A percentile compares a stretch with the other conserved stretches of the same genome.
Conservation (phyloP, 2,329 filamentous ascomycete genomes). For the Verruconis gallopava region DNA sequence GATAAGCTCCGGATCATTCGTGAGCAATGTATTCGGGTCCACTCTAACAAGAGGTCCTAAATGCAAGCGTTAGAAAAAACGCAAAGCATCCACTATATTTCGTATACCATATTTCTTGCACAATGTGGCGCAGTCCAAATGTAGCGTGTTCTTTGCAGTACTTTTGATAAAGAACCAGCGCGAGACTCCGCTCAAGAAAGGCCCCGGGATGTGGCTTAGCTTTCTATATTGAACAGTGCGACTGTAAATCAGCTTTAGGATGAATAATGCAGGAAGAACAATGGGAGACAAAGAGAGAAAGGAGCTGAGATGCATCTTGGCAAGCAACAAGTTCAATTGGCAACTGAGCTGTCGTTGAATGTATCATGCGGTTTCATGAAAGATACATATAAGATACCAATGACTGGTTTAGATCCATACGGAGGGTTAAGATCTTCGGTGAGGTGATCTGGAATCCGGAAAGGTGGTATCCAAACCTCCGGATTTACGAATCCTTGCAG, state of each 20-base stretch:
- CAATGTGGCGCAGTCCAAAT: slow-evolving; percentile 2
- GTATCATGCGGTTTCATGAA: no score
- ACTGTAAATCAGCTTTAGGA: not conserved
- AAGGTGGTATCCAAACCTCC: no score
- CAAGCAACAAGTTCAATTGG: no score
- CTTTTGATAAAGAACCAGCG: not conserved
- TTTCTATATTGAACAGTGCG: slow-evolving; percentile 1
- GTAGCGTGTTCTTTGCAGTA: slow-evolving; percentile 5
- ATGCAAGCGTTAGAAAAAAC: not conserved
- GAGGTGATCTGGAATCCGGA: no score
- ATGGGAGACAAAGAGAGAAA: no score
- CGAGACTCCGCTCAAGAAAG: not conserved
- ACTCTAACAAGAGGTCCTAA: slow-evolving; percentile 7
- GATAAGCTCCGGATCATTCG: slow-evolving; percentile 9
- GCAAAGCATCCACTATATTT: not conserved
- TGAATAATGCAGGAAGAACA: not conserved
- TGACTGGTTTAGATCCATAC: no score
- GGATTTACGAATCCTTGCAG: no score
- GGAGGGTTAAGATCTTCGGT: no score
- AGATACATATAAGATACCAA: no score
- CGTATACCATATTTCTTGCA: slow-evolving; percentile 7
- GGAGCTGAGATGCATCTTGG: no score
- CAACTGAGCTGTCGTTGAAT: no score
- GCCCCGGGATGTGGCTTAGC: slow-evolving; percentile 6
- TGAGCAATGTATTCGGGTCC: slow-evolving; percentile 8